phyloP scores from a whole-genome alignment of 2,329 filamentous ascomycete genomes.

The Tolypocladium ovalisporum region DNA sequence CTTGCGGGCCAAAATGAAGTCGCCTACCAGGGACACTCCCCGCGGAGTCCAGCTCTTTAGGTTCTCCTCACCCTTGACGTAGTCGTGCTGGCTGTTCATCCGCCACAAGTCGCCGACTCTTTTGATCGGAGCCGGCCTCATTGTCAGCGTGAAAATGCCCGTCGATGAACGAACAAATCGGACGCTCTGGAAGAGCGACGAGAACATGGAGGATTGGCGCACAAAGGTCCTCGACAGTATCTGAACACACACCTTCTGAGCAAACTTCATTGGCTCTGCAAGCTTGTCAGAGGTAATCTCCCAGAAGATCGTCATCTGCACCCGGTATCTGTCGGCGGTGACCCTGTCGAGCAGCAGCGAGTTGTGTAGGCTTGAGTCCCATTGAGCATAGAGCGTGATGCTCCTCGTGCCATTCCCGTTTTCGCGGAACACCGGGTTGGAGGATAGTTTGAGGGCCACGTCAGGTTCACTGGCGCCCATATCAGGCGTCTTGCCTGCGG shows the following conservation, averaged over 20 bases:
- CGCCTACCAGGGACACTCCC: slow-evolving; percentile 81
- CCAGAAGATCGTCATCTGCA: slow-evolving; percentile 82
- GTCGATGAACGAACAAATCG: slow-evolving; percentile 81
- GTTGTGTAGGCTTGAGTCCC: slow-evolving; percentile 89
- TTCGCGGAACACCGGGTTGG: slow-evolving; percentile 67
- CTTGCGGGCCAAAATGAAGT: slow-evolving; percentile 68
- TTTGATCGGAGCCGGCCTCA: slow-evolving; percentile 84
- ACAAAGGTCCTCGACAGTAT: slow-evolving; percentile 77
- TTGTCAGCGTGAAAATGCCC: slow-evolving; percentile 73
- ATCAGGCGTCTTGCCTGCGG: slow-evolving; percentile 74
- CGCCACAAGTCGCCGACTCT: slow-evolving; percentile 89
- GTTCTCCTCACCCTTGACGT: slow-evolving; percentile 90
- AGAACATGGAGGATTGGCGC: slow-evolving; percentile 77
- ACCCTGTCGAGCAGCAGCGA: slow-evolving; percentile 89
- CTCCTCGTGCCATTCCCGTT: slow-evolving; percentile 86
- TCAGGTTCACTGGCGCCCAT: slow-evolving; percentile 62
- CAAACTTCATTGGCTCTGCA: slow-evolving; percentile 80
- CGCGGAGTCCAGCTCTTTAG: slow-evolving; percentile 78
- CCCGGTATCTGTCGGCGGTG: slow-evolving; percentile 83
- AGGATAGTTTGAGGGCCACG: slow-evolving; percentile 65
- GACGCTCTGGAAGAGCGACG: slow-evolving; percentile 73
- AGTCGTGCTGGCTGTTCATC: slow-evolving; percentile 89
- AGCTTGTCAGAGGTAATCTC: slow-evolving; percentile 75
- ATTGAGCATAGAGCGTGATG: slow-evolving; percentile 80
- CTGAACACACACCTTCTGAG: slow-evolving; percentile 69